Evolutionary conservation across 2,329 filamentous ascomycete genomes (phyloP).

Genomic region (Penicillium sumatraense): DNA sequence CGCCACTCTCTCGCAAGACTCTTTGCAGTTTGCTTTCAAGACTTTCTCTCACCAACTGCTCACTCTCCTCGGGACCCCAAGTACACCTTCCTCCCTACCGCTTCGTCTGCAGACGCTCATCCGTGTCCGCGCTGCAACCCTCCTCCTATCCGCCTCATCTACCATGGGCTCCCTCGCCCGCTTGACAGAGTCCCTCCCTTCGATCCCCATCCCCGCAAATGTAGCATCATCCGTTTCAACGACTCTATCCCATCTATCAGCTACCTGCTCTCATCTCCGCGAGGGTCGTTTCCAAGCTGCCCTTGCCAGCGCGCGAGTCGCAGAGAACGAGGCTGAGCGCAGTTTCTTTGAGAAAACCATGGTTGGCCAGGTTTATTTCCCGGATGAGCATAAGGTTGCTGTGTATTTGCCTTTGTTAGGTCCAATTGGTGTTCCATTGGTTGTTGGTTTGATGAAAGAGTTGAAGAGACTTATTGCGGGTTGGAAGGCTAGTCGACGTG

Average conservation of each 20-base stretch:
- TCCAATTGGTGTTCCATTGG: slow-evolving; percentile 84
- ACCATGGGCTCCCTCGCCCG: slow-evolving; percentile 92
- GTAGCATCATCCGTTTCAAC: slow-evolving; percentile 85
- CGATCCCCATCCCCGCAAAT: slow-evolving; percentile 85
- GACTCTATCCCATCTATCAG: slow-evolving; percentile 76
- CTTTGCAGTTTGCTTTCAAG: slow-evolving; percentile 78
- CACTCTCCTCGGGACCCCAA: slow-evolving; percentile 82
- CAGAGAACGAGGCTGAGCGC: slow-evolving; percentile 85
- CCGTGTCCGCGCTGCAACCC: slow-evolving; percentile 81
- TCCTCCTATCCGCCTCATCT: slow-evolving; percentile 87
- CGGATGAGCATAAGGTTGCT: slow-evolving; percentile 96
- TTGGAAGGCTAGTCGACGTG: slow-evolving; percentile 33
- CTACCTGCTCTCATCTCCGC: slow-evolving; percentile 73
- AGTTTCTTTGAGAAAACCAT: slow-evolving; percentile 99
- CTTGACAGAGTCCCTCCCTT: slow-evolving; percentile 79
- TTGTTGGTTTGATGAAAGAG: slow-evolving; percentile 85
- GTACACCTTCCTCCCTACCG: slow-evolving; percentile 76
- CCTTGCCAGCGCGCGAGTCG: slow-evolving; percentile 78
- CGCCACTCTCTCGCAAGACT: slow-evolving; percentile 63
- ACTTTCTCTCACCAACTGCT: slow-evolving; percentile 91
- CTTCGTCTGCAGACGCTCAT: slow-evolving; percentile 82
- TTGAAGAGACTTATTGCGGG: slow-evolving; percentile 58
- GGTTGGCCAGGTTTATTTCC: slow-evolving; percentile 98
- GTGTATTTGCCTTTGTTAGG: slow-evolving; percentile 92
- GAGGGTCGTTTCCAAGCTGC: slow-evolving; percentile 67